phyloP scores from a whole-genome alignment of 805 yeast species.

The Sugiyamaella valdiviana region DNA sequence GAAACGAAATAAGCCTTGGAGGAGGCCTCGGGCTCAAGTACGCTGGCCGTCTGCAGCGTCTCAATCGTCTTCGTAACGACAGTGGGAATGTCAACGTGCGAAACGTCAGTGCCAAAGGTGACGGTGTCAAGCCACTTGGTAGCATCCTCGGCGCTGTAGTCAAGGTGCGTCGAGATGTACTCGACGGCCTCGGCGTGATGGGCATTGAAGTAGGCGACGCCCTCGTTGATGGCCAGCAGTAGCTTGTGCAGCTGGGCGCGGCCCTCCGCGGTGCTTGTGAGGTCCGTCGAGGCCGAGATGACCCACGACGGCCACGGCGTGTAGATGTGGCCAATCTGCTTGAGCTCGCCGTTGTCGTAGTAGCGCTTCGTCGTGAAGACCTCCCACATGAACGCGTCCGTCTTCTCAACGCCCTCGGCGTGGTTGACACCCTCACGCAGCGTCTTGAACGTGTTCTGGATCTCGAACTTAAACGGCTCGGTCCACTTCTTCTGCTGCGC shows the following conservation, averaged over 20 bases:
- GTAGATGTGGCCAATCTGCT: slow-evolving; percentile 76
- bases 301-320: slow-evolving; percentile 99
- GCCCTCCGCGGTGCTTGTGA: slow-evolving; percentile 28
- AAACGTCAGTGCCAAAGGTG: slow-evolving; percentile 45
- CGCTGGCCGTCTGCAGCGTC: slow-evolving; percentile 60
- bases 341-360: slow-evolving; percentile 74
- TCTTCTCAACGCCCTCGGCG: slow-evolving; percentile 36
- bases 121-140: slow-evolving; percentile 78
- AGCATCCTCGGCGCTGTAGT: slow-evolving; percentile 74
- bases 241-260: slow-evolving; percentile 36
- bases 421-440: slow-evolving; percentile 74
- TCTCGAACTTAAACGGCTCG: slow-evolving; percentile 41
- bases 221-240: slow-evolving; percentile 52
- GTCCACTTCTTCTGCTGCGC: slow-evolving; percentile 54
- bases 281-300: slow-evolving; percentile 46
- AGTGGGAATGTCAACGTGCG: slow-evolving; percentile 42
- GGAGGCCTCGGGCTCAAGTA: slow-evolving; percentile 30
- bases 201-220: slow-evolving; percentile 56
- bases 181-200: slow-evolving; percentile 60
- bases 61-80: slow-evolving; percentile 51
- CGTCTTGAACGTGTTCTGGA: slow-evolving; percentile 63
- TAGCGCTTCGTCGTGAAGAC: slow-evolving; percentile 82
- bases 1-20: background rate
- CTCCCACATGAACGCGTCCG: slow-evolving; percentile 96
- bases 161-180: slow-evolving; percentile 61